Evolutionary conservation across 176 grass and related monocot species (phyloP).

Genomic region (Aegilops longissima): DNA sequence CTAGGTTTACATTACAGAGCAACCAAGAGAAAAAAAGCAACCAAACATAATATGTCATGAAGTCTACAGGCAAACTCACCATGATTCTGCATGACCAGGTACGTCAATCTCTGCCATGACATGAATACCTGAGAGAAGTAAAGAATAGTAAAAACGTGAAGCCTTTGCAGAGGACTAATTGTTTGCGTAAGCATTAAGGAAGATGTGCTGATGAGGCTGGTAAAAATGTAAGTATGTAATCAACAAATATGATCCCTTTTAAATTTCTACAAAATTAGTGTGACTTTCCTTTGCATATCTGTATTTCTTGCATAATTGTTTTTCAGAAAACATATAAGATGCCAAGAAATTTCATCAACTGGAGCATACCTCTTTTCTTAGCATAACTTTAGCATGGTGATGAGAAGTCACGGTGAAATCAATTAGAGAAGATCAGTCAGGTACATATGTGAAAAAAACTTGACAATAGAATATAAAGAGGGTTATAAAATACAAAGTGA

Average conservation of each 20-base stretch:
- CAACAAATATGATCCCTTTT: neutral
- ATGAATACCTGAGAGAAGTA: conserved; percentile 67
- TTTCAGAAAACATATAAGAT: neutral
- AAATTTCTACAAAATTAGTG: neutral
- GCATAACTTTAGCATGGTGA: conserved; percentile 66
- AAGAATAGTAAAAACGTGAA: conserved; percentile 1
- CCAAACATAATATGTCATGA: neutral
- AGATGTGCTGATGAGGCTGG: neutral
- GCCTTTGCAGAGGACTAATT: neutral
- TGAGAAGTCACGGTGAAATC: conserved; percentile 10
- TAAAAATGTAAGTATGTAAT: neutral
- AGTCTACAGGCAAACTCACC: conserved; percentile 48
- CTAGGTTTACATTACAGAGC: neutral
- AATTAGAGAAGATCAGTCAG: conserved; percentile 35
- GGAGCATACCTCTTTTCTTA: conserved; percentile 78
- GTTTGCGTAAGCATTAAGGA: conserved; percentile 3
- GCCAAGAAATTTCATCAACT: neutral
- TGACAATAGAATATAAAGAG: conserved; percentile 7
- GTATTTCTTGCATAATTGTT: neutral
- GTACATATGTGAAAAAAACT: conserved; percentile 1
- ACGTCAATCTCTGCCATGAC: conserved; percentile 93
- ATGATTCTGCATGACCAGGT: conserved; percentile 89
- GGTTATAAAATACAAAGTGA: neutral
- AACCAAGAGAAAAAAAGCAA: neutral
- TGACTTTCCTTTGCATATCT: neutral